Conservation (phyloP, 192 early-diverging fungal genomes). For the Gaertneriomyces sp. region DNA sequence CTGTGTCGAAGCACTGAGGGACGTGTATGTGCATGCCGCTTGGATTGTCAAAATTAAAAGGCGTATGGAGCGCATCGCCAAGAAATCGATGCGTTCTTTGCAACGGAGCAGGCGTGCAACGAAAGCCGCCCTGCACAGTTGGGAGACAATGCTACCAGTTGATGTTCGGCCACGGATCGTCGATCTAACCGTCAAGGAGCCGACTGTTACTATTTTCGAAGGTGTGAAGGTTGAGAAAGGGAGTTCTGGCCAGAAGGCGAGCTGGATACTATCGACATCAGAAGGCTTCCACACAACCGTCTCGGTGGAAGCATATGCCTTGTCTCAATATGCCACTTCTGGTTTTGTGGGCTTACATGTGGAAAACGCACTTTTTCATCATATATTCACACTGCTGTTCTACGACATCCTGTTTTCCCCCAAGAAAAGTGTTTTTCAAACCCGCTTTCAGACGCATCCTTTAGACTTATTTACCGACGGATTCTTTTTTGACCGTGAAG, state of each 20-base stretch:
- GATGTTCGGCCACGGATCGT: conserved; percentile 14
- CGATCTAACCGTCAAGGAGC: conserved; percentile 22
- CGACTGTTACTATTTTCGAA: conserved; percentile 8
- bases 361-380: conserved; percentile 44
- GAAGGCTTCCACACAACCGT: neutral
- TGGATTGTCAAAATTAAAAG: conserved; percentile 16
- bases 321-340: conserved; percentile 13
- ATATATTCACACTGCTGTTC: conserved; percentile 48
- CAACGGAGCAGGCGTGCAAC: neutral
- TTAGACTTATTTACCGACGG: conserved; percentile 47
- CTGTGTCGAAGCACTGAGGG: conserved; percentile 22
- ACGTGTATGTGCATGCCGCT: conserved; percentile 15
- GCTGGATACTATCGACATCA: neutral
- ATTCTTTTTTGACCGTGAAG: conserved; percentile 33
- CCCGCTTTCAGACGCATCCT: conserved; percentile 43
- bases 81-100: neutral
- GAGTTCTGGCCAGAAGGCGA: neutral
- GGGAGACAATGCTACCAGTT: conserved; percentile 17
- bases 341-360: conserved; percentile 44
- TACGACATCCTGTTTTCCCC: conserved; percentile 38
- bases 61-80: conserved; percentile 18
- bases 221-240: conserved; percentile 5
- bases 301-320: conserved; percentile 18
- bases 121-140: conserved; percentile 5
- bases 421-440: conserved; percentile 40